Evolutionary conservation across 2,329 filamentous ascomycete species (phyloP), one percentile per base, ranked within the genome.

Genomic region (Ascochyta rabiei): DNA sequence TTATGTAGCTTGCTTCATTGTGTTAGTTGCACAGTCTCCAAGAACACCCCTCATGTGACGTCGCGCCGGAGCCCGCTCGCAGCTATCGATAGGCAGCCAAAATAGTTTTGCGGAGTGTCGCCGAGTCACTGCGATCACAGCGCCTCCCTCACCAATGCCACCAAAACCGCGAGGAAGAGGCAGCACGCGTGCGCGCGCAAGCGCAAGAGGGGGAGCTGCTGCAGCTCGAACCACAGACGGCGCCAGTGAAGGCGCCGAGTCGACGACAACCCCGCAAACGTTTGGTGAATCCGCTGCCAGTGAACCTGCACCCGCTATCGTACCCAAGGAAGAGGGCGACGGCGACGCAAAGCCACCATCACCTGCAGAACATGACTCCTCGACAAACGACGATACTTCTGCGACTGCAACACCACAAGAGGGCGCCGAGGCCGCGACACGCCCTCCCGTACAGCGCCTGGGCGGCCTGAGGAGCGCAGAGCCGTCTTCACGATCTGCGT

Each of bases 71-170:
- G 31, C 19, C 44, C 24, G 34, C 21, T 18, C 35, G 24, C 18
- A 23, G 35, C 56, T 71, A 71, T 72, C 71, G 71, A 72, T 72
- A 72, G 68, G 63, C 12, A 31, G 15, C 37, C 45, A 50, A 58
- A 54, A 56, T 64, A 60, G 34, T 59, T 63, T 62, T 60, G 53
- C 44, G 42, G 53, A 56, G 39, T 34, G 33, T 41, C 43, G 35
- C 52, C 59, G 41, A 59, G 51, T 55, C 53, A 61, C 43, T 44
- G 51, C 28, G 40, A 43, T 21, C 37, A 46, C 53, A 53, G 23
- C 53, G 45, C 52, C 4, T 30, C 19, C 47, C 30, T 19, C 42
- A 50, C 37, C 50, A 60, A 75, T 75, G 72, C 71, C 70, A 35
- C 70, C 71, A 38, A 72, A 70, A 60, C 53, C 59, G 24, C 63